phyloP scores from a whole-genome alignment of 768 basidiomycete genomes.

The Podaxis pistillaris region DNA sequence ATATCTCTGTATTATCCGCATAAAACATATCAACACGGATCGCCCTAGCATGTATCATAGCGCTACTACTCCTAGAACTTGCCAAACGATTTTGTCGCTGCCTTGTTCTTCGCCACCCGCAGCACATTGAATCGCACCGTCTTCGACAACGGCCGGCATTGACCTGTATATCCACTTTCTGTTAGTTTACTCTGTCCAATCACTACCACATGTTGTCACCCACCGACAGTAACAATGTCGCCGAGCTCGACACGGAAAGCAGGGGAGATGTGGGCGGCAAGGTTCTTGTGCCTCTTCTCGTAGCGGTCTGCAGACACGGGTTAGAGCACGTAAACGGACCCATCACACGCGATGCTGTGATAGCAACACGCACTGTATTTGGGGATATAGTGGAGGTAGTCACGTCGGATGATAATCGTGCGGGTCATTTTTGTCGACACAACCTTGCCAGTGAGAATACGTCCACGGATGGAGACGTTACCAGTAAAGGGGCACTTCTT shows the following conservation, averaged over 20 bases:
- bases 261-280: conserved; percentile 95
- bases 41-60: conserved; percentile 18
- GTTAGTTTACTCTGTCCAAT: conserved; percentile 11
- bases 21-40: conserved; percentile 15
- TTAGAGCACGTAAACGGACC: conserved; percentile 11
- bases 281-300: conserved; percentile 98
- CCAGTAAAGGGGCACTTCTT: conserved; percentile 99
- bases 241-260: conserved; percentile 98
- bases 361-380: conserved; percentile 82
- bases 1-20: conserved; percentile 11
- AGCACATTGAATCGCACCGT: conserved; percentile 99
- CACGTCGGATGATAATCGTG: conserved; percentile 93
- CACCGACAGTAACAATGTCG: conserved; percentile 93
- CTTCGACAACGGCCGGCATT: conserved; percentile 99
- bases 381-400: conserved; percentile 95
- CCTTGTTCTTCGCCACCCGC: conserved; percentile 93
- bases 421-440: conserved; percentile 99
- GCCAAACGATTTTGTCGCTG: conserved; percentile 84
- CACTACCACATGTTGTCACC: conserved; percentile 29
- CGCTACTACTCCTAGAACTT: conserved; percentile 67
- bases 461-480: conserved; percentile 95
- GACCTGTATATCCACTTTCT: conserved; percentile 48
- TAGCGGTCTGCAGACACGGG: conserved; percentile 72
- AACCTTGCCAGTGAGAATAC: conserved; percentile 97
- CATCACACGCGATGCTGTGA: neutral